These are phyloP conservation scores for Colletotrichum destructivum DNA, from an alignment of 2,329 filamentous ascomycete species.

Conservation along the genomic window DNA sequence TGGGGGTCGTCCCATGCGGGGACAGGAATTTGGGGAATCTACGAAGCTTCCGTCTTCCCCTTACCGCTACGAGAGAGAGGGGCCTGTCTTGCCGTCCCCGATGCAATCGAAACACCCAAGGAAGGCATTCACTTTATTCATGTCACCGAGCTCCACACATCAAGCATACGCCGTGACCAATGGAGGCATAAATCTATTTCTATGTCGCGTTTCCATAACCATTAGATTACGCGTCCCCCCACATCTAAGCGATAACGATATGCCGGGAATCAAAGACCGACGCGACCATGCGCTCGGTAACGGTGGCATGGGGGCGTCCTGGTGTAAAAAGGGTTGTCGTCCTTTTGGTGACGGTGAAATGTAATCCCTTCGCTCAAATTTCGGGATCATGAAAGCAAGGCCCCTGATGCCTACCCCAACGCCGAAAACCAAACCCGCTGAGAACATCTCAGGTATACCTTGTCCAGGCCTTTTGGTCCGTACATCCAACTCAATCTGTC, in stretches of 20 bases:
- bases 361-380: constrained; percentile 36
- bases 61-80: constrained; percentile 15
- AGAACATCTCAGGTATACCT: constrained; percentile 36
- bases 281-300: constrained; percentile 31
- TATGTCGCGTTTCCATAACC: constrained; percentile 36
- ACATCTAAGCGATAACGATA: constrained; percentile 27
- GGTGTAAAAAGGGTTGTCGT: constrained; percentile 32
- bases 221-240: constrained; percentile 26
- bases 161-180: not conserved
- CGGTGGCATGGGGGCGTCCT: constrained; percentile 29
- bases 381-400: constrained; percentile 34
- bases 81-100: too few relatives aligned
- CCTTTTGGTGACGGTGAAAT: constrained; percentile 32
- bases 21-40: constrained; percentile 29
- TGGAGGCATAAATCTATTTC: constrained; percentile 39
- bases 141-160: too few relatives aligned
- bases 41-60: not conserved
- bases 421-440: constrained; percentile 36
- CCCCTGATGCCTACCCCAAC: constrained; percentile 39
- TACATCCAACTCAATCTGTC: constrained; percentile 39
- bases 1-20: constrained; percentile 33
- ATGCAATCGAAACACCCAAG: not conserved
- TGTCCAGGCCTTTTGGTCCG: constrained; percentile 29
- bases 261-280: constrained; percentile 36
- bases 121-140: not conserved